Percentiles rank a stretch among this genome's conserved stretches.
phyloP scores from a whole-genome alignment of 2,329 filamentous ascomycete genomes.

The Fusarium virguliforme region DNA sequence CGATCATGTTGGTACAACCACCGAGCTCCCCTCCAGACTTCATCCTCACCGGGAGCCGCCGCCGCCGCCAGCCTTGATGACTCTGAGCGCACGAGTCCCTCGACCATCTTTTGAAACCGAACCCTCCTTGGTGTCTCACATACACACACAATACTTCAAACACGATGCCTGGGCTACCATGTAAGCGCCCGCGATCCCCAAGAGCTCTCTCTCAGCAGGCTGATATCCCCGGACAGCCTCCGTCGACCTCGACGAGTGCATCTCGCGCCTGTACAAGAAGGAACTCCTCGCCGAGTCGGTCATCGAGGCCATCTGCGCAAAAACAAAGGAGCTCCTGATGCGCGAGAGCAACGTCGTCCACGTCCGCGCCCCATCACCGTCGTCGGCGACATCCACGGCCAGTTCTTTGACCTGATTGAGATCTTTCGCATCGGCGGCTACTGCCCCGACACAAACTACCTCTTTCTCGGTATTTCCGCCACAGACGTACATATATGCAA shows the following conservation, averaged over 20 bases:
- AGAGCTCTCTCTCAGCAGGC: constrained; percentile 18
- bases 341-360: constrained; percentile 99
- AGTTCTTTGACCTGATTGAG: constrained; percentile 99
- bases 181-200: constrained; percentile 58
- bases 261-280: constrained; percentile 95
- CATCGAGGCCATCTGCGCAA: constrained; percentile 98
- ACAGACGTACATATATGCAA: too few relatives aligned
- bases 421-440: constrained; percentile 99
- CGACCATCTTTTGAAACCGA: constrained; percentile 28
- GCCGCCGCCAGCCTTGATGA: constrained; percentile 58
- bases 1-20: constrained; percentile 62
- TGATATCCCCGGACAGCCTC: constrained; percentile 73
- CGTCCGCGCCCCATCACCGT: constrained; percentile 94
- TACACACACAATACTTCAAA: constrained; percentile 17
- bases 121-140: constrained; percentile 10
- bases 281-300: constrained; percentile 97
- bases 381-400: constrained; percentile 97
- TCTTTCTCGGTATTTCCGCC: constrained; percentile 83
- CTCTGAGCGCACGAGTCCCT: constrained; percentile 57
- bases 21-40: constrained; percentile 56
- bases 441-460: constrained; percentile 97
- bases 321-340: constrained; percentile 99
- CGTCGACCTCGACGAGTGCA: constrained; percentile 99
- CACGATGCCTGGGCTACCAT: constrained; percentile 72
- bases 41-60: constrained; percentile 57